Evolutionary conservation across 1,139 yeast genomes (phyloP).

Genomic region (Hansenula anomala): DNA sequence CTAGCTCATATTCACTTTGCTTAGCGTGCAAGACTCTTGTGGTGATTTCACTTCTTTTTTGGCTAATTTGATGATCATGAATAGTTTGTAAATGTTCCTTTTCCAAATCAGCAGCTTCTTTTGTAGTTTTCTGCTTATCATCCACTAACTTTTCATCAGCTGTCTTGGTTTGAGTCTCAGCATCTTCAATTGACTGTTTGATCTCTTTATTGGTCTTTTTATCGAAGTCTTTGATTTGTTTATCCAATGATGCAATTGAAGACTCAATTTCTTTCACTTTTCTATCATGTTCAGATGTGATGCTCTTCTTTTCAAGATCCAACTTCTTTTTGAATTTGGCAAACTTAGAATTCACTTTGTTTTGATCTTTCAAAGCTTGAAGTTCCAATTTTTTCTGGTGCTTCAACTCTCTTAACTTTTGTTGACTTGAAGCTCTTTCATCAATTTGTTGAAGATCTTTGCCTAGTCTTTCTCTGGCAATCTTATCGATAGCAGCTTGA

Average conservation of each 20-base stretch:
- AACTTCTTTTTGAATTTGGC: constrained; percentile 22
- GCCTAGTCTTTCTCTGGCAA: constrained; percentile 18
- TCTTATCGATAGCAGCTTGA: constrained; percentile 26
- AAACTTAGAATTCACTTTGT: constrained; percentile 19
- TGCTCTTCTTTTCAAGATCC: constrained; percentile 18
- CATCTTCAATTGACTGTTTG: constrained; percentile 15
- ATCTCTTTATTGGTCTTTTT: constrained; percentile 23
- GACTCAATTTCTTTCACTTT: constrained; percentile 28
- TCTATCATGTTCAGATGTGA: constrained; percentile 19
- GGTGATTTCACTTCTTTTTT: constrained; percentile 19
- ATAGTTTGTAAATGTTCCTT: constrained; percentile 13
- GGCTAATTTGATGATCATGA: constrained; percentile 15
- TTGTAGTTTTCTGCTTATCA: constrained; percentile 12
- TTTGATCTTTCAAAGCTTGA: constrained; percentile 20
- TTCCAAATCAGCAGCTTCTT: constrained; percentile 14
- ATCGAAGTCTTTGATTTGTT: constrained; percentile 20
- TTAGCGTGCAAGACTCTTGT: constrained; percentile 21
- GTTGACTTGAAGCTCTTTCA: constrained; percentile 19
- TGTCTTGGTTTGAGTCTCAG: constrained; percentile 11
- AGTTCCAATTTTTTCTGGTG: constrained; percentile 19
- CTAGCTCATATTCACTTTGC: constrained; percentile 20
- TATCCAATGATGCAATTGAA: constrained; percentile 19
- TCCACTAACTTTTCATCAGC: constrained; percentile 21
- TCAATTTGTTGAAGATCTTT: constrained; percentile 16
- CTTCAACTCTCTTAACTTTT: constrained; percentile 16